Evolutionary conservation across 202 grass and related monocot species (phyloP), one percentile per base, ranked within the genome.

Genomic region (Alloteropsis angusta): DNA sequence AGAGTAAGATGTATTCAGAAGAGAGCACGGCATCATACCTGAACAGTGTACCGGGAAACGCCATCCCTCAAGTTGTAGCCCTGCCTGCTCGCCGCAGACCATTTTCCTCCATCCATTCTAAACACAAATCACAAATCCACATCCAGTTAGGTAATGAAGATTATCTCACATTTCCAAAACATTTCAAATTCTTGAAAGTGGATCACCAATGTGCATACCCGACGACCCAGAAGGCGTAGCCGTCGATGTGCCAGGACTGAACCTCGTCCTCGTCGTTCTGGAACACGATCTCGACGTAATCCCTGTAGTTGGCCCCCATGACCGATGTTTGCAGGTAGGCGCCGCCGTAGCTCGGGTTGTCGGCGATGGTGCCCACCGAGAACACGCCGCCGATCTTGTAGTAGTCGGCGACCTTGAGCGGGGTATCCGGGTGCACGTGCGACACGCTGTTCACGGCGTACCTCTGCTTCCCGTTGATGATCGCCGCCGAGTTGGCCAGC

Each of bases 331-430:
- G 52, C n/a, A 93, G 73, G 70, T 79, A 85, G 1, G 65, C 92
- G 13, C 71, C 60, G 18, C 81, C 85, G 32, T 10, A 54, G 15
- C 71, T 56, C 0, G 95, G 95, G 75, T 44, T 86, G 54, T 87
- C 83, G 5, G 89, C 71, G 32, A 98, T 88, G 45, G 83, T 86
- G 59, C 95, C 95, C 0, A 98, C 85, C 0, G 78, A 57, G 79
- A 93, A 98, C 6, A 98, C 89, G 28, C 92, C 89, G 1, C 80
- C 43, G 71, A 98, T 98, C 70, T 94, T 95, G 89, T 92, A 98
- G 85, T 88, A 92, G 74, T 98, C 95, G 21, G 92, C 95, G 23
- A 98, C 37, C 70, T 98, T 98, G 42, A 98, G 87, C 44, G 92
- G 92, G 1, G 92, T 98, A 87, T 98, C 92, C 5, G 87, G 47